Percentiles rank a stretch among this genome's conserved stretches.
Conservation (phyloP, 768 basidiomycete genomes). For the Lactarius trivialis region DNA sequence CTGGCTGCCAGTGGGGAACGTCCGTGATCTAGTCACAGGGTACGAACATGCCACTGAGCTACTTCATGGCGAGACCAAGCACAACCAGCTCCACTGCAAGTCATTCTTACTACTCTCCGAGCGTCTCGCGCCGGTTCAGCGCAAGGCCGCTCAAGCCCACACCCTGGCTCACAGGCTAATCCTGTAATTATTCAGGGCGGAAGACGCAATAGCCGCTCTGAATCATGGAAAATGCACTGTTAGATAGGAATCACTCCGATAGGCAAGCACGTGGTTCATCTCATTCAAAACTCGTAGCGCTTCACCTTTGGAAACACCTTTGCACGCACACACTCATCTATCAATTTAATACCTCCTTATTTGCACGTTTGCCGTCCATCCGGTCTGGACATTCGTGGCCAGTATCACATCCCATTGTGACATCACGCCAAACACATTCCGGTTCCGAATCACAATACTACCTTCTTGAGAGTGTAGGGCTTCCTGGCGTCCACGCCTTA, state of each 20-base stretch:
- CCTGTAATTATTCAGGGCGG: not conserved
- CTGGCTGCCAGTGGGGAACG: no score
- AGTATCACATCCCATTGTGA: not conserved
- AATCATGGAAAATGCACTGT: not conserved
- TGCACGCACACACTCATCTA: not conserved
- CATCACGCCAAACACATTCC: not conserved
- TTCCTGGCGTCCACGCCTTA: no score
- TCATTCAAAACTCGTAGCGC: not conserved
- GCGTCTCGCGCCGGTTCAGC: not conserved
- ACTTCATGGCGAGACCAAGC: not conserved
- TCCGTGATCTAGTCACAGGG: no score
- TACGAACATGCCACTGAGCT: no score
- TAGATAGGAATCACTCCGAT: not conserved
- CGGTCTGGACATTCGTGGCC: not conserved
- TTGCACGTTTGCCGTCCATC: not conserved
- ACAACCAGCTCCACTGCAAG: not conserved
- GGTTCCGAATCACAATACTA: not conserved
- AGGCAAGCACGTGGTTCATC: not conserved
- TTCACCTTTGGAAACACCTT: not conserved
- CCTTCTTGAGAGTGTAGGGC: not conserved
- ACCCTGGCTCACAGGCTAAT: not conserved
- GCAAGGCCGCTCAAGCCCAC: not conserved
- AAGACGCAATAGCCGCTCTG: not conserved
- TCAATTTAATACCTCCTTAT: not conserved
- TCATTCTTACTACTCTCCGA: not conserved